Evolutionary conservation across 257 asterid species (phyloP).

Genomic region (Solanum sitiens): DNA sequence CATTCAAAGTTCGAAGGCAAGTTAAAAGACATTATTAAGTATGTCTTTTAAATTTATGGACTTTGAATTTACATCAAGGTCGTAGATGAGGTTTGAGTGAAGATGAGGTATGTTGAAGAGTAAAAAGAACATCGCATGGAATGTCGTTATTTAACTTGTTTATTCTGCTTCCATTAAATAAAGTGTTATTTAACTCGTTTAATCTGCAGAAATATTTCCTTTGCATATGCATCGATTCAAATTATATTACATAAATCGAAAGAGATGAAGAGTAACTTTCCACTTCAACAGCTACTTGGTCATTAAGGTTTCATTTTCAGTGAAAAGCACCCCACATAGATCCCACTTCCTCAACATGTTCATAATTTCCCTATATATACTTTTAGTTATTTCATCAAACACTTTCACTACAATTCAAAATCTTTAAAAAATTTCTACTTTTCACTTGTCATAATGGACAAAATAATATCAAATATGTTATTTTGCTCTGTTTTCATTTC

Average conservation of each 20-base stretch:
- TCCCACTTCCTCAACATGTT: neutral
- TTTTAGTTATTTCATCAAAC: neutral
- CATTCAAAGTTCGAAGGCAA: too few relatives aligned
- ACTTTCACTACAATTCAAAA: neutral
- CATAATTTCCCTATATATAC: neutral
- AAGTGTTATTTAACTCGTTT: too few relatives aligned
- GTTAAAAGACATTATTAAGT: too few relatives aligned
- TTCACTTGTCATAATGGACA: neutral
- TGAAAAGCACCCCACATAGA: neutral
- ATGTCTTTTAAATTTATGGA: neutral
- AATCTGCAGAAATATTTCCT: too few relatives aligned
- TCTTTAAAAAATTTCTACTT: neutral
- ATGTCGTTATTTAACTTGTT: neutral
- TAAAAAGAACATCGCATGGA: too few relatives aligned
- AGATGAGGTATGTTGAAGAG: neutral
- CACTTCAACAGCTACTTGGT: neutral
- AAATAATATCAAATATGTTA: neutral
- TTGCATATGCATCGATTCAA: fast-evolving
- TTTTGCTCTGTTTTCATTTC: neutral
- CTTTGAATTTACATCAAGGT: neutral
- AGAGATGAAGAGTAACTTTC: neutral
- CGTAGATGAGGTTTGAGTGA: neutral
- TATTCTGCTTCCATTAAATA: neutral
- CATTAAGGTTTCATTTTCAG: neutral
- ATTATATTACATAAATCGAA: neutral